phyloP scores from a whole-genome alignment of 108 stramenopile genomes.

The Phaeodactylum tricornutum region DNA sequence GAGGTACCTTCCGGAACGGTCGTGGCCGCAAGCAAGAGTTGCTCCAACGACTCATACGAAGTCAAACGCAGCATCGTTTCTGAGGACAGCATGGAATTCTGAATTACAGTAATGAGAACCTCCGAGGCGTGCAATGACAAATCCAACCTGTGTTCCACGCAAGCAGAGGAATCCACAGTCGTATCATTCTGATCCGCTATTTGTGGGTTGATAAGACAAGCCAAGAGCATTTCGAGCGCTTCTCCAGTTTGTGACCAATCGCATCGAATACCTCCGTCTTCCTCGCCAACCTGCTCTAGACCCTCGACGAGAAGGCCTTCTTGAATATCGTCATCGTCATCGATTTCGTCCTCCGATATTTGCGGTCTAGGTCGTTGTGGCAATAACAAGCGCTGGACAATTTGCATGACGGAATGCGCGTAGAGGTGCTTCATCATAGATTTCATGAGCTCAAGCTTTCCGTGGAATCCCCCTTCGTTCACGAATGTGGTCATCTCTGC shows the following conservation, averaged over 20 bases:
- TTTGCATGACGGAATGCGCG: constrained; percentile 91
- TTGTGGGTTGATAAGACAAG: constrained; percentile 30
- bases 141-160: constrained; percentile 11
- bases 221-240: constrained; percentile 48
- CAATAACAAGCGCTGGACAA: constrained; percentile 80
- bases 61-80: constrained; percentile 45
- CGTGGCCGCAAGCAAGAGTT: constrained; percentile 34
- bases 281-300: constrained; percentile 23
- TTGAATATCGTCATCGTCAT: constrained; percentile 28
- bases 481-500: constrained; percentile 49
- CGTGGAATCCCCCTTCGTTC: constrained; percentile 38
- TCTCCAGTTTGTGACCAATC: constrained; percentile 48
- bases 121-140: constrained; percentile 65
- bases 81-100: constrained; percentile 66
- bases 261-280: constrained; percentile 36
- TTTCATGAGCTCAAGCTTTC: constrained; percentile 44
- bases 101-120: constrained; percentile 76
- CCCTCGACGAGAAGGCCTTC: constrained; percentile 28
- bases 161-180: constrained; percentile 3
- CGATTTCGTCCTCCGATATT: constrained; percentile 14
- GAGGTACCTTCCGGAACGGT: constrained; percentile 10
- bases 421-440: constrained; percentile 77
- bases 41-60: constrained; percentile 39
- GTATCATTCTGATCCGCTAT: background rate
- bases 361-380: constrained; percentile 51